These are phyloP conservation scores for Neurospora sp. DNA, from an alignment of 495 filamentous ascomycete species.

Conservation along the genomic window DNA sequence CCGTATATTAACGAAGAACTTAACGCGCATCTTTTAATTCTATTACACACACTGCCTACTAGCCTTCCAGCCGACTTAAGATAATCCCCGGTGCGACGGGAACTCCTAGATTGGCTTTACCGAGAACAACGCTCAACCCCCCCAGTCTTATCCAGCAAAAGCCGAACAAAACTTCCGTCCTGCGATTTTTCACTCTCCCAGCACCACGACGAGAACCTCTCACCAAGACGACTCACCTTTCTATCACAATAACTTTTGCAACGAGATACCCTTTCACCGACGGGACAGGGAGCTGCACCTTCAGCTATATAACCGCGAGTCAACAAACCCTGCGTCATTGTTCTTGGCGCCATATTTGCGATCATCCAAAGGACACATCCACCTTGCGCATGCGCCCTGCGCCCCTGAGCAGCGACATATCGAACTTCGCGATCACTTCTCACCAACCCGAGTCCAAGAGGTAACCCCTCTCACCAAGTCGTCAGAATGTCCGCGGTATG, in stretches of 20 bases:
- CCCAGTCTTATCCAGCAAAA: background rate
- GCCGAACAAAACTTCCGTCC: background rate
- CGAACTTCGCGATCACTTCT: background rate
- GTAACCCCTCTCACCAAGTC: background rate
- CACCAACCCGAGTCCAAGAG: background rate
- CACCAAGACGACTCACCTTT: background rate
- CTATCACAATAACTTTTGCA: background rate
- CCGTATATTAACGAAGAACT: background rate
- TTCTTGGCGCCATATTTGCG: background rate
- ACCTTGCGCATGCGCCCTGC: background rate
- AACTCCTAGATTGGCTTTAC: background rate
- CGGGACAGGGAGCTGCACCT: background rate
- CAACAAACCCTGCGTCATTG: conserved; percentile 4
- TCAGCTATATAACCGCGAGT: conserved; percentile 1
- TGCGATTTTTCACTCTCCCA: background rate
- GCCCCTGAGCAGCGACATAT: background rate
- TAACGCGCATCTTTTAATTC: background rate
- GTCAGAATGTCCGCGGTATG: conserved; percentile 27
- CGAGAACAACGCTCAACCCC: background rate
- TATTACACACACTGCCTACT: background rate
- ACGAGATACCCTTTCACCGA: background rate
- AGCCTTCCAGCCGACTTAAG: background rate
- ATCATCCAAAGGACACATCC: background rate
- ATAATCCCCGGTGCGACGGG: background rate
- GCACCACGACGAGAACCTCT: background rate